Percentiles rank a stretch among this genome's conserved stretches.
Conservation (phyloP, 306 rosid genomes). For the Gillenia trifoliata region DNA sequence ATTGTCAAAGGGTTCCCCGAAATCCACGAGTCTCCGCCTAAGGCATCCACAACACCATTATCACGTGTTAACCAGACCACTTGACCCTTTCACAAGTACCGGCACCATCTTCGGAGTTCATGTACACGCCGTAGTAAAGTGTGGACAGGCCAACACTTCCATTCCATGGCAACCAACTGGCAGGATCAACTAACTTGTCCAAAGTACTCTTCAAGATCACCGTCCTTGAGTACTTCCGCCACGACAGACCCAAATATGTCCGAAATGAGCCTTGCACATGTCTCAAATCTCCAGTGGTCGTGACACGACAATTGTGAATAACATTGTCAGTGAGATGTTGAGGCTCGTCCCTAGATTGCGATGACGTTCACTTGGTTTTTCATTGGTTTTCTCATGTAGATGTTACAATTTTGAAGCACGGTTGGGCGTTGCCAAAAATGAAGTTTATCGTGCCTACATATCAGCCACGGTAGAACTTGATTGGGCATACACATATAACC, state of each 20-base stretch:
- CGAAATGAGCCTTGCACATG: slow-evolving; percentile 20
- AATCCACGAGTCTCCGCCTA: slow-evolving; percentile 60
- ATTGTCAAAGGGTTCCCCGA: not conserved
- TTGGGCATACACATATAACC: slow-evolving; percentile 52
- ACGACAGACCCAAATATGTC: slow-evolving; percentile 68
- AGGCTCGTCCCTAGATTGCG: slow-evolving; percentile 62
- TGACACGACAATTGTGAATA: slow-evolving; percentile 40
- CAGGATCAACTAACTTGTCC: slow-evolving; percentile 34
- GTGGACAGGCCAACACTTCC: slow-evolving; percentile 56
- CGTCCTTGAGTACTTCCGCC: slow-evolving; percentile 63
- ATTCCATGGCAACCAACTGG: slow-evolving; percentile 70
- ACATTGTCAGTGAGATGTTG: slow-evolving; percentile 62
- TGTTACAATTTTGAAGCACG: slow-evolving; percentile 62
- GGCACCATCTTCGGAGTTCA: slow-evolving; percentile 59
- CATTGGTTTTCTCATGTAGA: slow-evolving; percentile 48
- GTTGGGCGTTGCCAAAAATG: slow-evolving; percentile 56
- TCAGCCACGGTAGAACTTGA: slow-evolving; percentile 76
- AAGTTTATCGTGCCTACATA: slow-evolving; percentile 65
- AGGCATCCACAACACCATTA: slow-evolving; percentile 41
- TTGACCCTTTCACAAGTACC: slow-evolving; percentile 50
- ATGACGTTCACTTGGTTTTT: slow-evolving; percentile 44
- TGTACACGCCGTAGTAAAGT: slow-evolving; percentile 56
- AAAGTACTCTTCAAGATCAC: slow-evolving; percentile 54
- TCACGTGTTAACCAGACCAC: slow-evolving; percentile 60
- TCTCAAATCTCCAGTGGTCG: slow-evolving; percentile 38